These are phyloP conservation scores for Xylariales sp. DNA, from an alignment of 2,329 filamentous ascomycete genomes.

Conservation along the genomic window DNA sequence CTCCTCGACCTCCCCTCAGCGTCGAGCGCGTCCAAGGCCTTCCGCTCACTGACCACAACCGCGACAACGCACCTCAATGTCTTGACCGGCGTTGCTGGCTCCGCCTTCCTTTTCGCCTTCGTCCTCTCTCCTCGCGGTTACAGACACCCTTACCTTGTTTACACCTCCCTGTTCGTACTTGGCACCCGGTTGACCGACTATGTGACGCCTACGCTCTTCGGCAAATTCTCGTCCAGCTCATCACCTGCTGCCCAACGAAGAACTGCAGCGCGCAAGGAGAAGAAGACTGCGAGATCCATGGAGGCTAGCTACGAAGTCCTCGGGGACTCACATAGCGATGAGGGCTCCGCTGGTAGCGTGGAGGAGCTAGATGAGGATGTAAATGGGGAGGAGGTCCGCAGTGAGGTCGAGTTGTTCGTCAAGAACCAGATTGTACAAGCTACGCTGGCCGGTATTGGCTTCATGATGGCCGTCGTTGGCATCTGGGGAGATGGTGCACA, in stretches of 20 bases:
- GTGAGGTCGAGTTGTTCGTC: constrained; percentile 50
- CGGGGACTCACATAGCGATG: constrained; percentile 42
- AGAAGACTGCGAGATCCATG: constrained; percentile 41
- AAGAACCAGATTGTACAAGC: constrained; percentile 51
- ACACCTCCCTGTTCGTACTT: constrained; percentile 67
- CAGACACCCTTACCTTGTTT: constrained; percentile 86
- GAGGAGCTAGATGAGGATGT: constrained; percentile 39
- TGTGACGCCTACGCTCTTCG: constrained; percentile 40
- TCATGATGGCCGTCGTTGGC: constrained; percentile 57
- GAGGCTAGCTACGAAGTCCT: constrained; percentile 71
- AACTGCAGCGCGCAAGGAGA: constrained; percentile 24
- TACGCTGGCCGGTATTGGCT: constrained; percentile 49
- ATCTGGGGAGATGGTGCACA: constrained; percentile 60
- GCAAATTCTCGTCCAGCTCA: constrained; percentile 22
- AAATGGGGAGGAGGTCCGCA: constrained; percentile 60
- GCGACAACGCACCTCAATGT: constrained; percentile 61
- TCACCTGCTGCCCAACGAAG: constrained; percentile 22
- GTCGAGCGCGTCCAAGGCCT: constrained; percentile 62
- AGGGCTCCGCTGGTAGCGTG: constrained; percentile 40
- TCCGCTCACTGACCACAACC: constrained; percentile 60
- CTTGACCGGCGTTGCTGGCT: constrained; percentile 64
- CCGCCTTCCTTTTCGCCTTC: constrained; percentile 74
- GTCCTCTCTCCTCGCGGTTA: constrained; percentile 66
- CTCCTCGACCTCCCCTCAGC: constrained; percentile 78
- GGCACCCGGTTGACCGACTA: constrained; percentile 53